Evolutionary conservation across 2,329 filamentous ascomycete species (phyloP).

Genomic region (Aphanocladium album): DNA sequence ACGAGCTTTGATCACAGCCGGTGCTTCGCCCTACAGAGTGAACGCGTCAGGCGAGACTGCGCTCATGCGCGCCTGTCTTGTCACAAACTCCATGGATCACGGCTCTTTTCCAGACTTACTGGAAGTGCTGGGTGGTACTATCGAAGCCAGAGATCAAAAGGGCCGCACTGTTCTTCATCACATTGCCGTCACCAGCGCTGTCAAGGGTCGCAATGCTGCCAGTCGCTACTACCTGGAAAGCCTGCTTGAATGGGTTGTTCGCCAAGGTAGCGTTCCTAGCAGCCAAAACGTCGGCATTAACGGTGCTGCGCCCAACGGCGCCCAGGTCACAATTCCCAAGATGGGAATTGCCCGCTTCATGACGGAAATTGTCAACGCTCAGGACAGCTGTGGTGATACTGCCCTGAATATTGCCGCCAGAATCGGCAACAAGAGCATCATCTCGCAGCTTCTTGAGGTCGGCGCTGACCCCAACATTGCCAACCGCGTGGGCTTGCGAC

Average conservation of each 20-base stretch:
- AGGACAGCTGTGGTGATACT: slow-evolving; percentile 91
- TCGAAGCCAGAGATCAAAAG: slow-evolving; percentile 84
- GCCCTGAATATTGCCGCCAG: slow-evolving; percentile 89
- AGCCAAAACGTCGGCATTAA: slow-evolving; percentile 39
- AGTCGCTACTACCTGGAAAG: slow-evolving; percentile 96
- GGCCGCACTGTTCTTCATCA: slow-evolving; percentile 92
- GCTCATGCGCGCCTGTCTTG: slow-evolving; percentile 84
- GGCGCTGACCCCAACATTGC: slow-evolving; percentile 89
- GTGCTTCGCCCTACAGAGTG: slow-evolving; percentile 81
- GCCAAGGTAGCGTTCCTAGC: slow-evolving; percentile 65
- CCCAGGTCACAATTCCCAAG: slow-evolving; percentile 47
- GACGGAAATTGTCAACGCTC: slow-evolving; percentile 92
- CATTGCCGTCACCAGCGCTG: slow-evolving; percentile 91
- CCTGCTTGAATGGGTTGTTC: slow-evolving; percentile 87
- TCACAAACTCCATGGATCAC: slow-evolving; percentile 91
- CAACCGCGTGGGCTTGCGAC: slow-evolving; percentile 82
- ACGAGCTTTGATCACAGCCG: slow-evolving; percentile 73
- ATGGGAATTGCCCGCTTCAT: slow-evolving; percentile 92
- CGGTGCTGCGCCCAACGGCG: slow-evolving; percentile 32
- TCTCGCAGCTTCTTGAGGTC: slow-evolving; percentile 93
- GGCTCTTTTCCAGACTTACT: slow-evolving; percentile 85
- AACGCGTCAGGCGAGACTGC: slow-evolving; percentile 90
- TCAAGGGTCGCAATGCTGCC: slow-evolving; percentile 85
- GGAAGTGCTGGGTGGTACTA: slow-evolving; percentile 81
- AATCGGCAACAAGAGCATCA: slow-evolving; percentile 90